Percentiles rank a stretch among this genome's conserved stretches.
These are phyloP conservation scores for Mucor piriformis DNA, from an alignment of 371 early-diverging fungal species.

Conservation along the genomic window DNA sequence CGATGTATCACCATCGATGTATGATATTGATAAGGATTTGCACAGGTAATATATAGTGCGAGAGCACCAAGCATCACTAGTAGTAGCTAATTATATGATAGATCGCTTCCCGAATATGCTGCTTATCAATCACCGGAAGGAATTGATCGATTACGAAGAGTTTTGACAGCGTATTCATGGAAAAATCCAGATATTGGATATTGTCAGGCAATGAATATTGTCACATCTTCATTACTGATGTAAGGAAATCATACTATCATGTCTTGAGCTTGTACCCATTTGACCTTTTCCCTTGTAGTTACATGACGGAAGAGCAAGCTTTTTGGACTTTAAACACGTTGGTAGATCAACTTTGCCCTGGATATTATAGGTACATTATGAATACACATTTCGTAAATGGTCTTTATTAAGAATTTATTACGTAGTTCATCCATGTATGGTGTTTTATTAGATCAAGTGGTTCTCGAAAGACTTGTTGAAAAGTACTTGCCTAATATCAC, in stretches of 20 bases:
- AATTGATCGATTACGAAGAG: slow-evolving; percentile 87
- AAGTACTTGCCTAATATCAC: slow-evolving; percentile 75
- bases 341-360: slow-evolving; percentile 89
- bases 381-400: too few relatives aligned
- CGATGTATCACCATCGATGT: slow-evolving; percentile 70
- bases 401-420: too few relatives aligned
- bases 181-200: slow-evolving; percentile 93
- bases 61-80: too few relatives aligned
- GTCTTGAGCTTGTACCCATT: neutral
- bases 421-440: slow-evolving; percentile 87
- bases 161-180: slow-evolving; percentile 86
- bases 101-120: slow-evolving; percentile 91
- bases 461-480: slow-evolving; percentile 86
- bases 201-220: slow-evolving; percentile 99
- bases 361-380: slow-evolving; percentile 79
- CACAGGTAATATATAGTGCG: slow-evolving; percentile 61
- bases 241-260: slow-evolving; percentile 22
- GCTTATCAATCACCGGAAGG: slow-evolving; percentile 93
- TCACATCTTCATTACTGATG: slow-evolving; percentile 91
- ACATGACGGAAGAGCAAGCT: slow-evolving; percentile 94
- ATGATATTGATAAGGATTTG: slow-evolving; percentile 98
- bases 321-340: slow-evolving; percentile 92
- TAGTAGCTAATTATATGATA: neutral
- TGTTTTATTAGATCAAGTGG: slow-evolving; percentile 92
- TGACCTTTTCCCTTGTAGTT: slow-evolving; percentile 43